These are phyloP conservation scores for Vachellia pachyceras DNA, from an alignment of 306 rosid genomes.

Conservation along the genomic window DNA sequence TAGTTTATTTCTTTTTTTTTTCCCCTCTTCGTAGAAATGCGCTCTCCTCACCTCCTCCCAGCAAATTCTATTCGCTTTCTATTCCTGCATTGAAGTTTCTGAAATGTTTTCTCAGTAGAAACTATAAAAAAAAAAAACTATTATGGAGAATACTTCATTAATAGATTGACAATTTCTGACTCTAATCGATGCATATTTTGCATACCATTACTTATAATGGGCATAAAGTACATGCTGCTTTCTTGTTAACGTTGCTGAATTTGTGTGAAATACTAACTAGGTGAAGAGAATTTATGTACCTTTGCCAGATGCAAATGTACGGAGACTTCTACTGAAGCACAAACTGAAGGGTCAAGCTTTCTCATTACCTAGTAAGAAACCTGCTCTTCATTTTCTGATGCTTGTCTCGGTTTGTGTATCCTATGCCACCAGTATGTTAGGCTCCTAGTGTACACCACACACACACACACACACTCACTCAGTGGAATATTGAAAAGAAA, in stretches of 20 bases:
- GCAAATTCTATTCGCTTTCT: background rate
- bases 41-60: background rate
- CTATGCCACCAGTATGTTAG: background rate
- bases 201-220: background rate
- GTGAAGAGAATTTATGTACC: slow-evolving; percentile 95
- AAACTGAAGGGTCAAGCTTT: slow-evolving; percentile 95
- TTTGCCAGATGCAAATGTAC: slow-evolving; percentile 78
- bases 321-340: slow-evolving; percentile 75
- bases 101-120: slow-evolving; percentile 11
- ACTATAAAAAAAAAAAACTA: background rate
- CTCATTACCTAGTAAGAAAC: slow-evolving; percentile 85
- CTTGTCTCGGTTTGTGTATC: slow-evolving; percentile 25
- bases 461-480: too few species aligned
- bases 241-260: slow-evolving; percentile 29
- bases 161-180: background rate
- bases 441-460: background rate
- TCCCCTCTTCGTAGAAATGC: background rate
- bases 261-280: slow-evolving; percentile 51
- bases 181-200: slow-evolving; percentile 17
- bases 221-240: slow-evolving; percentile 5
- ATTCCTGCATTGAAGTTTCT: slow-evolving; percentile 10
- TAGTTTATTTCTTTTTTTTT: background rate
- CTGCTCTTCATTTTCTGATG: slow-evolving; percentile 29
- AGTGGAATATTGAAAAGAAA: background rate
- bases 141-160: background rate